Evolutionary conservation across 148 eudicot species (phyloP).

Genomic region (Oxyria digyna): DNA sequence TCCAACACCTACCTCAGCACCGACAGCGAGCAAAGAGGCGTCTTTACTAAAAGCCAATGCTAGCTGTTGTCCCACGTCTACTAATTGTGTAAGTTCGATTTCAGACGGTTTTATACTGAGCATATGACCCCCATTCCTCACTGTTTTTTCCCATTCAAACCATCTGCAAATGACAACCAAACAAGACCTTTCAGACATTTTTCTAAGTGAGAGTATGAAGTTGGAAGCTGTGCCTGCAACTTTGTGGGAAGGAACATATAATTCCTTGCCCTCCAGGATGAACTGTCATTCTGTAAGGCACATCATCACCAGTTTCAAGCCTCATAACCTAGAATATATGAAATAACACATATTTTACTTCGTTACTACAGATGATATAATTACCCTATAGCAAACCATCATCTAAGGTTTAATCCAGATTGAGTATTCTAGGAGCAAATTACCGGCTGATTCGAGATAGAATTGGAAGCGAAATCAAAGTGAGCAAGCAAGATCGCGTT

Average conservation of each 20-base stretch:
- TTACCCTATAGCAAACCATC: too few relatives aligned
- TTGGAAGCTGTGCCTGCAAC: constrained; percentile 44
- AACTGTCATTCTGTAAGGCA: constrained; percentile 88
- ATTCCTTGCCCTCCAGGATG: constrained; percentile 80
- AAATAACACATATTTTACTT: too few relatives aligned
- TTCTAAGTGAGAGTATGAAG: too few relatives aligned
- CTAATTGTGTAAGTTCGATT: constrained; percentile 35
- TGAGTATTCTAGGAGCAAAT: background rate
- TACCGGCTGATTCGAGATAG: constrained; percentile 64
- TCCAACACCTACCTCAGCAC: constrained; percentile 83
- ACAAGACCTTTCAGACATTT: background rate
- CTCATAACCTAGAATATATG: constrained; percentile 17
- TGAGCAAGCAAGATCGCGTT: constrained; percentile 46
- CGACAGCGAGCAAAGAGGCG: constrained; percentile 62
- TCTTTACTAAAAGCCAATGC: constrained; percentile 48
- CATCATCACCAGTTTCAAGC: constrained; percentile 51
- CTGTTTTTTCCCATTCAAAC: constrained; percentile 48
- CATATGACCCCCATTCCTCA: constrained; percentile 12
- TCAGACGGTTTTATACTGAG: constrained; percentile 38
- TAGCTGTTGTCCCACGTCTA: constrained; percentile 69
- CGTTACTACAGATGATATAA: too few relatives aligned
- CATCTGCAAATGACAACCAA: constrained; percentile 23
- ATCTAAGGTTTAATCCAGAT: too few relatives aligned
- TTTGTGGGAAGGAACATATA: constrained; percentile 49
- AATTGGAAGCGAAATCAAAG: constrained; percentile 37